Percentiles rank a stretch among this genome's conserved stretches.
phyloP scores from a whole-genome alignment of 2,329 filamentous ascomycete genomes.

The Monosporascus sp. region DNA sequence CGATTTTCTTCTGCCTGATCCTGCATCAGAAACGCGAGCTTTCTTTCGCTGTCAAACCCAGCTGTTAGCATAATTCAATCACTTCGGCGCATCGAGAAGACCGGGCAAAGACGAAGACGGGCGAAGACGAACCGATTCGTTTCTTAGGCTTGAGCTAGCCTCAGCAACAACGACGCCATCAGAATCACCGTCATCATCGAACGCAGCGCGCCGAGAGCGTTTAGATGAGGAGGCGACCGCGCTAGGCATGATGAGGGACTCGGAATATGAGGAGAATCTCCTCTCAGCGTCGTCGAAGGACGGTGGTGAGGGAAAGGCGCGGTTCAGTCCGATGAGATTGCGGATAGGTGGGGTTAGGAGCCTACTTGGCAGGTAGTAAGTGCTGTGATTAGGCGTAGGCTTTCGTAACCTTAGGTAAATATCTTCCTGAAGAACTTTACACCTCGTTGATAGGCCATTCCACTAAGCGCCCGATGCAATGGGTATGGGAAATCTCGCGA shows the following conservation, averaged over 20 bases:
- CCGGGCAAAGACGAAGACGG: slow-evolving; percentile 22
- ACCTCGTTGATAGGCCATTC: too few species aligned
- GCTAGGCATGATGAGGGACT: neutral
- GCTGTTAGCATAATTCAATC: slow-evolving; percentile 8
- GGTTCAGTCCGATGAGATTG: too few species aligned
- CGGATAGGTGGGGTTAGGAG: too few species aligned
- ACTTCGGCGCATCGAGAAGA: neutral
- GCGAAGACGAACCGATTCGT: slow-evolving; percentile 31
- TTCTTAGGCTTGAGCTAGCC: slow-evolving; percentile 36
- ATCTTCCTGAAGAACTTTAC: too few species aligned
- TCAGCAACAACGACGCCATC: slow-evolving; percentile 33
- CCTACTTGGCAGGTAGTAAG: too few species aligned
- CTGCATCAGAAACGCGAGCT: slow-evolving; percentile 28
- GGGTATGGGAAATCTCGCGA: too few species aligned
- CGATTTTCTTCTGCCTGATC: slow-evolving; percentile 8
- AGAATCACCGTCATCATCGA: slow-evolving; percentile 27
- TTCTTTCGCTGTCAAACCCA: slow-evolving; percentile 32
- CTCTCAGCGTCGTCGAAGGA: neutral
- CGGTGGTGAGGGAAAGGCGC: neutral
- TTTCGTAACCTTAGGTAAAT: too few species aligned
- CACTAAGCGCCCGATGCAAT: too few species aligned
- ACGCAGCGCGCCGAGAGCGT: slow-evolving; percentile 34
- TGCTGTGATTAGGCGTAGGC: too few species aligned
- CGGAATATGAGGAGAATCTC: neutral
- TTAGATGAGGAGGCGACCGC: slow-evolving; percentile 27